Base-by-base conservation (phyloP, 352 stramenopile species). In the Pythium rishiriense region DNA sequence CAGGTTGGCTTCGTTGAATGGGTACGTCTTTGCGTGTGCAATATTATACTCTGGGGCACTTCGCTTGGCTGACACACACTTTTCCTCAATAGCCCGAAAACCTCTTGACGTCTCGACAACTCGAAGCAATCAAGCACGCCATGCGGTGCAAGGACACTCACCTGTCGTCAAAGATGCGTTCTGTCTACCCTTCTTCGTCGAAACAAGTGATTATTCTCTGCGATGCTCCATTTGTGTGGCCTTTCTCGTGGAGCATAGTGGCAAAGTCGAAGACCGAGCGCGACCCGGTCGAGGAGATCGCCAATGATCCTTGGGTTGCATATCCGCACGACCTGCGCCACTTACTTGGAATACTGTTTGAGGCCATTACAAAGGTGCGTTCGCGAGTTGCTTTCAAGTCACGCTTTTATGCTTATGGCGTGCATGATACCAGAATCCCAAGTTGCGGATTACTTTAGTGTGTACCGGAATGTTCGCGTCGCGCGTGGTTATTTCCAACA, bases 151-250 rank as follows among this genome's bases (percentile, higher is more conserved):
- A n/a, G n/a, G 37, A 43, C 37, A 2, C 37, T 17, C 14, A 43
- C 2, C 37, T 43, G 4, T 43, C 37, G 2, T 17, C 37, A n/a
- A 21, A 12, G n/a, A 5, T 10, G 10, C 31, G 31, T 10, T 35
- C 10, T 35, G 31, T 10, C 5, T 53, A 53, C 15, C 62, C 41
- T 45, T 33, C 26, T 17, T 25, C 6, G 2, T 61, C 49, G 11
- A 62, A 47, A 24, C 39, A 63, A 63, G 47, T 73, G 22, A 47
- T 87, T 0, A 64, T 93, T 47, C 61, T 89, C 12, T 87, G 81
- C n/a, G 81, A 91, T 31, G 17, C 74, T 0, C 78, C 76, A 22
- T 58, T 93, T 15, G 68, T 79, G 8, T 85, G 76, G 73, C 69
- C 65, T 8, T 72, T 62, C 22, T 22, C 4, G 25, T 57, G 1